Base-by-base conservation (phyloP, 768 basidiomycete genomes). In the Boletus vinaceobasis region DNA sequence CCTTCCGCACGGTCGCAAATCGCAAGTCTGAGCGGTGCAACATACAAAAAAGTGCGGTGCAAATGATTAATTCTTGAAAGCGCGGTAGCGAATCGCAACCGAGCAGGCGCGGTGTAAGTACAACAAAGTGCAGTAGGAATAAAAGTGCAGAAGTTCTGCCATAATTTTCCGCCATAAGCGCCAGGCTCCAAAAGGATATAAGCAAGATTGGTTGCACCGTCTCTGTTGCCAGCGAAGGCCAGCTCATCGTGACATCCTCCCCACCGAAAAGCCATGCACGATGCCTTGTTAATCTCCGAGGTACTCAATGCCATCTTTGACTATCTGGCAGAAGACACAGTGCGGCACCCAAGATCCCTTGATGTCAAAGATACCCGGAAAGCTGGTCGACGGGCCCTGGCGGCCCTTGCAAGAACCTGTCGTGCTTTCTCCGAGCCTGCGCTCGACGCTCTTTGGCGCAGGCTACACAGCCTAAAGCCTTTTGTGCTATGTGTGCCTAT, bases 361-460 rank as follows among this genome's bases (percentile, higher is more conserved):
- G 0, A 5, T 38, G 13, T 23, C 23, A 23, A 23, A 23, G 23
- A 23, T 23, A 23, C 23, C 23, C 23, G 23, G 23, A 23, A 23
- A 23, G 23, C 23, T 13, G 33, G 23, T 26, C 21, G 38, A 10
- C 33, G 19, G 19, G 44, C 60, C 7, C 46, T 62, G 21, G 23
- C 23, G 23, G 23, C 23, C 23, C 23, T 23, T 23, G 23, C 23
- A 23, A 23, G 23, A 23, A 61, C 60, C 17, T 58, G 60, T 42
- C 56, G 47, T 19, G 32, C 52, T 7, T 35, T 62, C 32, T 58
- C 56, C 32, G 40, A 62, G n/a, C 47, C 47, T 32, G 61, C 61
- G 14, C 57, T 63, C 17, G 47, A 60, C n/a, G 43, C 46, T n/a
- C 31, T 63, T 31, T 63, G 58, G 61, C 5, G 19, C 31, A 63